Conservation (phyloP, 768 basidiomycete genomes). For the Mycena amicta region DNA sequence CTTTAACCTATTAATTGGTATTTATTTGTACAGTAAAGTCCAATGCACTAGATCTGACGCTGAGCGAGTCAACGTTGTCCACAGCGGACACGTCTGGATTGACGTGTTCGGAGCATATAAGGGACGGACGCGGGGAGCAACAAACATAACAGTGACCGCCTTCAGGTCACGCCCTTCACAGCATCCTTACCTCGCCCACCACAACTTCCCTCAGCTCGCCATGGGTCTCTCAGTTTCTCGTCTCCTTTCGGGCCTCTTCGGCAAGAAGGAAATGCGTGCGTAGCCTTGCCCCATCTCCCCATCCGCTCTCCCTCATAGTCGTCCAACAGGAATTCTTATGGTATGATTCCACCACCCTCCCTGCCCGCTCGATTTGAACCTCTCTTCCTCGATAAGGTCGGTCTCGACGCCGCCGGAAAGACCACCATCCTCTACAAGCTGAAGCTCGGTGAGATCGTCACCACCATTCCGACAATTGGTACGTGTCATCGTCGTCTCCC, state of each 20-base stretch:
- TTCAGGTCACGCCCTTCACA: not conserved
- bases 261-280: slow-evolving; percentile 99
- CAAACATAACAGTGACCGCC: not conserved
- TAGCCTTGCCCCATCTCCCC: slow-evolving; percentile 31
- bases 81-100: slow-evolving; percentile 1
- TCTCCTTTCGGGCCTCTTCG: slow-evolving; percentile 83
- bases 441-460: slow-evolving; percentile 99
- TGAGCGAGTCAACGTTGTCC: not conserved
- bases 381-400: slow-evolving; percentile 61
- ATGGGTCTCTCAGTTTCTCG: slow-evolving; percentile 83
- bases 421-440: slow-evolving; percentile 99
- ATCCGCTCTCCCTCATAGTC: slow-evolving; percentile 31
- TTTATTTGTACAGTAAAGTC: not conserved
- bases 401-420: slow-evolving; percentile 99
- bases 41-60: not conserved
- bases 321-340: slow-evolving; percentile 90
- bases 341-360: slow-evolving; percentile 42
- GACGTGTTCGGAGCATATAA: slow-evolving; percentile 12
- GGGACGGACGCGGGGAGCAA: not conserved
- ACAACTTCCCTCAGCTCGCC: slow-evolving; percentile 22
- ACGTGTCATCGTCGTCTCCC: slow-evolving; percentile 35
- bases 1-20: not conserved
- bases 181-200: slow-evolving; percentile 1
- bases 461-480: slow-evolving; percentile 99
- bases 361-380: slow-evolving; percentile 12